A percentile compares a stretch with the other conserved stretches of the same genome.
phyloP scores from a whole-genome alignment of 75 land plant genomes.

The Adiantum capillusveneris region DNA sequence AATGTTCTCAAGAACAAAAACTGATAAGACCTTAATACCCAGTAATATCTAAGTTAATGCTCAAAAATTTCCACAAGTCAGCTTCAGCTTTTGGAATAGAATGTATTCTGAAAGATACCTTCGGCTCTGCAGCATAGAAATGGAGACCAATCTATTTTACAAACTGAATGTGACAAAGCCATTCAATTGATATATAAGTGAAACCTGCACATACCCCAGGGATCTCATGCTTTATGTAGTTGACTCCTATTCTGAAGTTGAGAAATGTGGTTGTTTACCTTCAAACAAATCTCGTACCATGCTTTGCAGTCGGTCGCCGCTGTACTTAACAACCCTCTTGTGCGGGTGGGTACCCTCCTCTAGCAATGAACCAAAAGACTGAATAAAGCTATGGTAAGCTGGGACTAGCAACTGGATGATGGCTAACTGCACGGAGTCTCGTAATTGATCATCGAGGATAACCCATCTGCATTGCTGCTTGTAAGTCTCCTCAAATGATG shows the following conservation, averaged over 20 bases:
- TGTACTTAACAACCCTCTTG: conserved; percentile 21
- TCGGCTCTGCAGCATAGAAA: too few species aligned
- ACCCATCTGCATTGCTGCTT: conserved; percentile 23
- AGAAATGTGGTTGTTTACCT: neutral
- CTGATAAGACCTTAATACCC: too few species aligned
- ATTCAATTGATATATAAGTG: too few species aligned
- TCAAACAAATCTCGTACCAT: conserved; percentile 23
- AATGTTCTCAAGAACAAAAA: too few species aligned
- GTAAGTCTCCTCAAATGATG: conserved; percentile 23
- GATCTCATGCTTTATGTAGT: too few species aligned
- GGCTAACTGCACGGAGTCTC: conserved; percentile 15
- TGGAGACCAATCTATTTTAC: too few species aligned
- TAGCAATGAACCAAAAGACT: neutral
- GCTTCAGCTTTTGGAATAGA: too few species aligned
- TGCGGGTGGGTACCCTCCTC: conserved; percentile 1
- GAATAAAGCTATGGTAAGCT: conserved; percentile 14
- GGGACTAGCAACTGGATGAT: conserved; percentile 23
- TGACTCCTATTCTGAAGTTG: neutral
- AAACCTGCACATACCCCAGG: too few species aligned
- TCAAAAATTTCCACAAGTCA: too few species aligned
- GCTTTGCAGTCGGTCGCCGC: conserved; percentile 18
- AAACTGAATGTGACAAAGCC: too few species aligned
- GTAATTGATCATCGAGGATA: conserved; percentile 25
- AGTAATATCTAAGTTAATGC: too few species aligned
- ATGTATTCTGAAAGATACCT: too few species aligned